Evolutionary conservation across 2,329 filamentous ascomycete genomes (phyloP).

Genomic region (Neopestalotiopsis clavispora): DNA sequence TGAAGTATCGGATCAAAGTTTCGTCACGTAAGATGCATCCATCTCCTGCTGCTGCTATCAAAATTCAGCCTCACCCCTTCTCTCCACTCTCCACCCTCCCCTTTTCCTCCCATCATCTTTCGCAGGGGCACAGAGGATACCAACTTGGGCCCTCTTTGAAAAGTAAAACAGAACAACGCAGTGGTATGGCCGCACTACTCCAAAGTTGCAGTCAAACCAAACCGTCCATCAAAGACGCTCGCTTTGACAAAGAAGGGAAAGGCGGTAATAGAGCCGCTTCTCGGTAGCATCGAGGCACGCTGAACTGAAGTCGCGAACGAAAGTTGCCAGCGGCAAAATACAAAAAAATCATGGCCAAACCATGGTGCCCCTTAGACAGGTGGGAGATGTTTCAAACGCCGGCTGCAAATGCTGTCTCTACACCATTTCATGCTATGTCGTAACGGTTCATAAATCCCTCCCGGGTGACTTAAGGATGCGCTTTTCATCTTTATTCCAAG

Average conservation of each 20-base stretch:
- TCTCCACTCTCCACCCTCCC: background rate
- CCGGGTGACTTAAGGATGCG: conserved; percentile 5
- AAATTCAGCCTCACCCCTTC: background rate
- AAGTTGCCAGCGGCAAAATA: conserved; percentile 19
- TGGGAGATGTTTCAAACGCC: conserved; percentile 34
- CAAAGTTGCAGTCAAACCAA: conserved; percentile 21
- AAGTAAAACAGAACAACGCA: conserved; percentile 21
- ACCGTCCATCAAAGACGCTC: conserved; percentile 26
- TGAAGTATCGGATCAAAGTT: background rate
- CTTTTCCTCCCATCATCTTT: background rate
- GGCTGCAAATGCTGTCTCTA: conserved; percentile 35
- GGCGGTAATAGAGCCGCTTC: conserved; percentile 18
- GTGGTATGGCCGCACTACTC: conserved; percentile 33
- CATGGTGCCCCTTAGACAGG: conserved; percentile 18
- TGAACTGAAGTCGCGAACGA: conserved; percentile 24
- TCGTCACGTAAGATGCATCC: background rate
- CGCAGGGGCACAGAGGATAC: background rate
- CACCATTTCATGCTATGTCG: conserved; percentile 34
- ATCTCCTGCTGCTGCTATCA: background rate
- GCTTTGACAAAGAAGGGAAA: conserved; percentile 27
- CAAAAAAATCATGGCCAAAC: conserved; percentile 21
- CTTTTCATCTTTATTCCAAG: conserved; percentile 23
- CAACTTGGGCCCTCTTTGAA: background rate
- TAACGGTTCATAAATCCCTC: conserved; percentile 17
- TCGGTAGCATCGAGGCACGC: conserved; percentile 22